Evolutionary conservation across 352 stramenopile species (phyloP), one percentile per base, ranked within the genome.

Genomic region (Saprolegnia diclina): DNA sequence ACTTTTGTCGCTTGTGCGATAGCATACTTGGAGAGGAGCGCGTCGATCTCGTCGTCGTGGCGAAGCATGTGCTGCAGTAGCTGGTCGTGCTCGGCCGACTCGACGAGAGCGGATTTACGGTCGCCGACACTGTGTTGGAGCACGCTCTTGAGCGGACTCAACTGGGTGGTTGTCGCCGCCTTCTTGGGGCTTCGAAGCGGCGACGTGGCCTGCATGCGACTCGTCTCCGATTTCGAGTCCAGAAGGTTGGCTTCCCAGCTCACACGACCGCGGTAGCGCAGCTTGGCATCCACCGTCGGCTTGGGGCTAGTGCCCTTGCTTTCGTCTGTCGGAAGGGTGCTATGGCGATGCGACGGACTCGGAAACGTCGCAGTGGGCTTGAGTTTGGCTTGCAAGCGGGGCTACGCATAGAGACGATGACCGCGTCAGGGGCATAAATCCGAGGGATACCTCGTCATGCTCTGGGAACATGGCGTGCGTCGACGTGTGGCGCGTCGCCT

Each of bases 1-100:
- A 45, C 19, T 7, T 38, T 22, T 2, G 53, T 52, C 13, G 38
- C 48, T 24, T 29, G 14, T 0, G 19, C 35, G 42, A 69, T 32
- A 24, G 53, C 54, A 38, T 54, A 69, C 37, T 69, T 69, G 4
- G 63, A 26, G 7, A 69, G 42, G 6, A 69, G 37, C 5, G 63
- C 21, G 26, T 69, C 63, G 53, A 69, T 69, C 22, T 69, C 63
- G 63, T 69, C 53, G 14, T 69, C 52, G 29, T 48, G 45, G 22
- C 18, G 38, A 14, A 21, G 45, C 45, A 16, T n/a, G 18, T 48
- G 45, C 29, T 61, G 19, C n/a, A 21, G 45, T n/a, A 32, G 40
- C 16, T 24, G 29, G 26, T 45, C 22, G 26, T 4, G n/a, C 57
- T n/a, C 13, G 21, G 45, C 40, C 22, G 24, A 24, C 45, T 65